Evolutionary conservation across 495 filamentous ascomycete genomes (phyloP), one percentile per base, ranked within the genome.

Genomic region (Annulohypoxylon bovei): DNA sequence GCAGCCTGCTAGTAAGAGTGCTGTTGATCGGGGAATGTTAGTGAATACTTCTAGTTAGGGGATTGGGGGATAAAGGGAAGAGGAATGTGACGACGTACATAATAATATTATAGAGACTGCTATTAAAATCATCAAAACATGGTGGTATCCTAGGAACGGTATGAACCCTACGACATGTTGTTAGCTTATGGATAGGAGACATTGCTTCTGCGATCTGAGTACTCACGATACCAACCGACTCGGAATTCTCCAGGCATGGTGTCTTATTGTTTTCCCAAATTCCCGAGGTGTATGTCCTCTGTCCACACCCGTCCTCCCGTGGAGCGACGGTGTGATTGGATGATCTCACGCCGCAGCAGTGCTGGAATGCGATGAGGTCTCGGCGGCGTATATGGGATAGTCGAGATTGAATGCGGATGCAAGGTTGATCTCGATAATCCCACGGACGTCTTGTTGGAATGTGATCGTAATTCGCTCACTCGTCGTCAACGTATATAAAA

Each of bases 111-210:
- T 97, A 1, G 94, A 87, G 47, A 98, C 84, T 37, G 93, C 93
- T 74, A 99, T 97, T 55, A 99, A 81, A 71, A 98, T 92, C 95
- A 99, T 98, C 71, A 99, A 86, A 49, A 98, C 92, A 88, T 99
- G 95, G 81, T 99, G 95, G 81, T 98, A 99, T 67, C 96, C 95
- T 66, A 99, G 89, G 82, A 97, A 93, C 64, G 95, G 95, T 82
- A 98, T 86, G 75, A 95, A 88, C 74, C 93, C 93, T 97, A 72
- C 37, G 20, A 49, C 44, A 47, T 55, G 40, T 74, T 59, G 79
- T 78, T 63, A 77, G 62, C 47, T 61, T 56, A 23, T 37, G 18
- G 12, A 32, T 14, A 53, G 28, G 14, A 4, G 16, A 23, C 59
- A 60, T 33, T 47, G 54, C 18, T 60, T 16, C 39, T 12, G 35